Conservation (phyloP, 2,329 filamentous ascomycete species). For the Sclerotinia glacialis region DNA sequence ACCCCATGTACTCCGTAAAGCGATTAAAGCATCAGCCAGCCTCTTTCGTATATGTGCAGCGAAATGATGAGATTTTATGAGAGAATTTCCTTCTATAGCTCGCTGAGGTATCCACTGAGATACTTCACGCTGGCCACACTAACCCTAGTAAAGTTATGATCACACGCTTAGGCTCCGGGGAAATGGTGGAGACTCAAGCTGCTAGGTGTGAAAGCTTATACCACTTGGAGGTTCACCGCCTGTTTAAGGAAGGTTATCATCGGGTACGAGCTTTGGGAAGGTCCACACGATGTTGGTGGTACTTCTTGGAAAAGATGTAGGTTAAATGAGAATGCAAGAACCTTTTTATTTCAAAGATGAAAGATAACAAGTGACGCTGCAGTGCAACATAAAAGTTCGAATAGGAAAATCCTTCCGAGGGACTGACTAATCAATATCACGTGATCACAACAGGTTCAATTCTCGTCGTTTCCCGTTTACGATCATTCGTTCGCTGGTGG, state of each 20-base stretch:
- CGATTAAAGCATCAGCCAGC: neutral
- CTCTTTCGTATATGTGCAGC: constrained; percentile 6
- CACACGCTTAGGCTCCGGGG: constrained; percentile 20
- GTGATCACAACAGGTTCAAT: neutral
- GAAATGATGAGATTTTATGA: constrained; percentile 2
- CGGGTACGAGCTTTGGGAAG: neutral
- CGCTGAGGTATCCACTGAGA: constrained; percentile 3
- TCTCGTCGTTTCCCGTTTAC: neutral
- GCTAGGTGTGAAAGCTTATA: neutral
- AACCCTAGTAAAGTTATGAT: constrained; percentile 9
- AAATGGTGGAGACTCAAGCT: constrained; percentile 15
- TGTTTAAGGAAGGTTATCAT: constrained; percentile 4
- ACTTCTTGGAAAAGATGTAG: neutral
- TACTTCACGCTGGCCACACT: constrained; percentile 1
- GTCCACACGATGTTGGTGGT: neutral
- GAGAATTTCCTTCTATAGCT: neutral
- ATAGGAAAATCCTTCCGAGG: neutral
- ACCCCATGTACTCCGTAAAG: neutral
- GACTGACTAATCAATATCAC: neutral
- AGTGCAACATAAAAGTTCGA: neutral
- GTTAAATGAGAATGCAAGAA: constrained; percentile 2
- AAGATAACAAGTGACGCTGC: constrained; percentile 1
- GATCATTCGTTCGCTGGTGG: neutral
- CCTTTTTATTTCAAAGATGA: neutral
- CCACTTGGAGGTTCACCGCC: constrained; percentile 15